Percentiles rank a stretch among this genome's conserved stretches.
These are phyloP conservation scores for Ascochyta pisi DNA, from an alignment of 2,329 filamentous ascomycete species.

Conservation along the genomic window DNA sequence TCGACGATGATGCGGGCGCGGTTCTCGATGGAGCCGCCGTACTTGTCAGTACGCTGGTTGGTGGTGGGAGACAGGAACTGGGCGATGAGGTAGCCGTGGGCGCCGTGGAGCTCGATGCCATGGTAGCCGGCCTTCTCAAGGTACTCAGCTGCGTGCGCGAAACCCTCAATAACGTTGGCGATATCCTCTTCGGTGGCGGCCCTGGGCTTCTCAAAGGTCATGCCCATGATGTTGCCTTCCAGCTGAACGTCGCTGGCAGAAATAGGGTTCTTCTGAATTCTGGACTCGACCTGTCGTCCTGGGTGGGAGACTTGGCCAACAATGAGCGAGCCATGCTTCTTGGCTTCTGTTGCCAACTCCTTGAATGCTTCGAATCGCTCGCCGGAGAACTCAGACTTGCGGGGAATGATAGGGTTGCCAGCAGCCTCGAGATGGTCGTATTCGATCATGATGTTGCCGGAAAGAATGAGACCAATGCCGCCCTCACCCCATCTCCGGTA, in stretches of 20 bases:
- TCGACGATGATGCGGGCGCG: slow-evolving; percentile 52
- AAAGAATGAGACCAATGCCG: slow-evolving; percentile 59
- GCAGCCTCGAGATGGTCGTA: slow-evolving; percentile 64
- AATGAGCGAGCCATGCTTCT: slow-evolving; percentile 65
- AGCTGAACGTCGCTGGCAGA: slow-evolving; percentile 56
- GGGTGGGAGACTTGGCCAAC: slow-evolving; percentile 69
- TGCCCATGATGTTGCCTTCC: slow-evolving; percentile 49
- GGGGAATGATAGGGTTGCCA: slow-evolving; percentile 68
- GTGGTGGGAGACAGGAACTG: slow-evolving; percentile 54
- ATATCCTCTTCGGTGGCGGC: slow-evolving; percentile 64
- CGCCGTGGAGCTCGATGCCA: slow-evolving; percentile 57
- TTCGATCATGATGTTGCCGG: slow-evolving; percentile 70
- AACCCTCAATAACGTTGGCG: slow-evolving; percentile 62
- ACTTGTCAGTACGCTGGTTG: slow-evolving; percentile 53
- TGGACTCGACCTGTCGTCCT: slow-evolving; percentile 60
- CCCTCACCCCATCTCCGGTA: slow-evolving; percentile 61
- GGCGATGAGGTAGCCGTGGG: slow-evolving; percentile 55
- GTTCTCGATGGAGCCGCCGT: slow-evolving; percentile 54
- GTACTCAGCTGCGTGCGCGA: slow-evolving; percentile 68
- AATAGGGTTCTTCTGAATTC: slow-evolving; percentile 58
- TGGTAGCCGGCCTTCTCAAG: slow-evolving; percentile 67
- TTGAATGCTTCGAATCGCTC: slow-evolving; percentile 67
- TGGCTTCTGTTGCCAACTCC: slow-evolving; percentile 61
- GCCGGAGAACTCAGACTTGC: slow-evolving; percentile 58
- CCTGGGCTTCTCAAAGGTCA: slow-evolving; percentile 61